Evolutionary conservation across 106 monocot genomes (phyloP).

Genomic region (Acorus gramineus): DNA sequence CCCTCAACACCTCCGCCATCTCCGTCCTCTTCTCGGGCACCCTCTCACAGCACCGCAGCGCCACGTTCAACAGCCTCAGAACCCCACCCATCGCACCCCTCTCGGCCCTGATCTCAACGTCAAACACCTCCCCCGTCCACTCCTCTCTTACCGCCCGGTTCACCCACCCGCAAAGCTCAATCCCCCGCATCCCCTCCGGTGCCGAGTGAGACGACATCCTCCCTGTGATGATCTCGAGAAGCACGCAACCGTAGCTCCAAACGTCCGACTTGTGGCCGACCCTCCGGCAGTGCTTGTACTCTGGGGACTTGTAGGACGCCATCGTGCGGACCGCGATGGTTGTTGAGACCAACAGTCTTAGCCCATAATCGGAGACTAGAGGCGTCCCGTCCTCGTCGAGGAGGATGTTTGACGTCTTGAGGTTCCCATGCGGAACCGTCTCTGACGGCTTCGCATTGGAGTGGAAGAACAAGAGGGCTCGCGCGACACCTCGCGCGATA

Average conservation of each 20-base stretch:
- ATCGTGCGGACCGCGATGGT: slow-evolving; percentile 4
- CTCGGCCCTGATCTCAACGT: slow-evolving; percentile 7
- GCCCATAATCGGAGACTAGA: slow-evolving; percentile 14
- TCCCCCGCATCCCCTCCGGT: background rate
- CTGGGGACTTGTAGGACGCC: slow-evolving; percentile 14
- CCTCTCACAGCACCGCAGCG: slow-evolving; percentile 21
- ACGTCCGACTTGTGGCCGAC: slow-evolving; percentile 18
- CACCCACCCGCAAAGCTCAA: slow-evolving; percentile 15
- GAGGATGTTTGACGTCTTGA: slow-evolving; percentile 25
- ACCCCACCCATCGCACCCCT: slow-evolving; percentile 10
- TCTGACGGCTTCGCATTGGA: background rate
- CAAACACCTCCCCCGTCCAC: slow-evolving; percentile 34
- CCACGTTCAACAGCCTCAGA: slow-evolving; percentile 18
- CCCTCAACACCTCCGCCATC: slow-evolving; percentile 22
- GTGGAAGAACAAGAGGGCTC: slow-evolving; percentile 24
- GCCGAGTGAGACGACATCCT: background rate
- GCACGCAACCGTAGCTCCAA: slow-evolving; percentile 30
- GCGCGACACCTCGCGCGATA: slow-evolving; percentile 17
- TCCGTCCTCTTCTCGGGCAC: slow-evolving; percentile 21
- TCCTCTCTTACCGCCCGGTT: slow-evolving; percentile 28
- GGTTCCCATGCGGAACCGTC: slow-evolving; percentile 17
- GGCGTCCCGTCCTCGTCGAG: slow-evolving; percentile 16
- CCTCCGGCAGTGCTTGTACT: slow-evolving; percentile 9
- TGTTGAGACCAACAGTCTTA: slow-evolving; percentile 2
- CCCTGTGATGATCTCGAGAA: slow-evolving; percentile 26